Evolutionary conservation across 2,329 filamentous ascomycete species (phyloP), one percentile per base, ranked within the genome.

Genomic region (Blumeria graminis): DNA sequence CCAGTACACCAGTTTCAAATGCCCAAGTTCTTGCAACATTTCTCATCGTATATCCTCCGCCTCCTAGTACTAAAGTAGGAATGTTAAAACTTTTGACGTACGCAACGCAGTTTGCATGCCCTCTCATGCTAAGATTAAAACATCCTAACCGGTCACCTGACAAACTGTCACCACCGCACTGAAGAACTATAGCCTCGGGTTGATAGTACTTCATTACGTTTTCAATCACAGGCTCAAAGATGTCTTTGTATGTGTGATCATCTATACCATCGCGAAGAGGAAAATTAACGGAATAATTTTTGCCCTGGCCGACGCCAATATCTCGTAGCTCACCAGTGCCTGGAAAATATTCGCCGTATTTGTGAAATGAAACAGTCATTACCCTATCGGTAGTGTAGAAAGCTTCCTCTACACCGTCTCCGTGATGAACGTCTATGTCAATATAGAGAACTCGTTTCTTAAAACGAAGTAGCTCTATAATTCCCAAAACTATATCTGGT

Each of bases 1-100:
- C 86, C 8, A 96, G 76, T 58, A 88, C 77, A 61, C 90, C 90
- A 1, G 92, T 98, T 70, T 98, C 92, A 67, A 90, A 94, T 6
- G 89, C 89, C 92, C 92, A 98, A 5, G 90, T 92, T 54, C 92
- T 84, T 16, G 92, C 90, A 10, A 98, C 92, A 62, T 98, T 98
- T 60, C 92, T 83, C 69, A 94, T 93, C 0, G 92, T 98, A 70
- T 98, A 98, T 52, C 92, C 92, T 60, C 92, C 92, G 14, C 92
- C 92, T 35, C 92, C 92, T 16, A 98, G 80, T 18, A 98, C 84
- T n/a, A 98, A 76, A 1, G 93, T 82, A 0, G 92, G 92, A 9
- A 92, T 74, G 34, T 80, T 77, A 67, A 90, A 89, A 60, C 78
- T 82, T 70, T 94, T 95, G 62, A 94, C 86, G 63, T 84, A 96